A percentile compares a stretch with the other conserved stretches of the same genome.
These are phyloP conservation scores for Hirschfeldia incana DNA, from an alignment of 345 rosid species.

Conservation along the genomic window DNA sequence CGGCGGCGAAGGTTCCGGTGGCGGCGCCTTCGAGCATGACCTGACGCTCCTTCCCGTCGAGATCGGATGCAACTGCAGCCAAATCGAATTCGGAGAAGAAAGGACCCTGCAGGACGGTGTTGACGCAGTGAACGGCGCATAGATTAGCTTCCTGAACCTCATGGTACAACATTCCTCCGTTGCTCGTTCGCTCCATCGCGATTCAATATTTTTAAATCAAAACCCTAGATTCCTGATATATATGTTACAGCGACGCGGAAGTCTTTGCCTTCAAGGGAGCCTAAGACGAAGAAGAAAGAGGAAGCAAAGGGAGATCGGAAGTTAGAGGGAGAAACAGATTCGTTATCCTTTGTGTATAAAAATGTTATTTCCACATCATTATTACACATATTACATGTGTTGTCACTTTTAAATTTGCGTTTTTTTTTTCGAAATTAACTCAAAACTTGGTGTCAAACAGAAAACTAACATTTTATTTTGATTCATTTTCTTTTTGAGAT, in stretches of 20 bases:
- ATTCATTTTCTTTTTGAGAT: too few species aligned
- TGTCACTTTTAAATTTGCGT: too few species aligned
- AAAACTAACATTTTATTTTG: too few species aligned
- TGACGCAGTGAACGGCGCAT: conserved; percentile 98
- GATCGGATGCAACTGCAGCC: conserved; percentile 94
- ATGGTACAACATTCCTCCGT: conserved; percentile 96
- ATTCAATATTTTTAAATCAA: neutral
- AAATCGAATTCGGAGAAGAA: conserved; percentile 94
- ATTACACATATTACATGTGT: too few species aligned
- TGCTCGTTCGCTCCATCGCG: conserved; percentile 70
- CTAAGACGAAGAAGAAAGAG: neutral
- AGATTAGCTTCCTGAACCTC: conserved; percentile 98
- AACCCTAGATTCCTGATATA: conserved; percentile 15
- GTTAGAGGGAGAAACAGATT: neutral
- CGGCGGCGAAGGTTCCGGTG: conserved; percentile 40
- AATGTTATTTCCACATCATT: too few species aligned
- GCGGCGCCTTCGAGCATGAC: conserved; percentile 56
- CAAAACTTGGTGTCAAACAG: too few species aligned
- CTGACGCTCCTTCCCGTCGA: conserved; percentile 80
- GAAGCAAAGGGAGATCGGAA: neutral
- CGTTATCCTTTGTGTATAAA: too few species aligned
- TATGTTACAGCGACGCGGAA: neutral
- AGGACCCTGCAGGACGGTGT: conserved; percentile 92
- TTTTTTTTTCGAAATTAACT: too few species aligned
- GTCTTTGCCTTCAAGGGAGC: neutral